phyloP scores from a whole-genome alignment of 1,284 basidiomycete species.

The Pseudomicrostroma phylloplanum region DNA sequence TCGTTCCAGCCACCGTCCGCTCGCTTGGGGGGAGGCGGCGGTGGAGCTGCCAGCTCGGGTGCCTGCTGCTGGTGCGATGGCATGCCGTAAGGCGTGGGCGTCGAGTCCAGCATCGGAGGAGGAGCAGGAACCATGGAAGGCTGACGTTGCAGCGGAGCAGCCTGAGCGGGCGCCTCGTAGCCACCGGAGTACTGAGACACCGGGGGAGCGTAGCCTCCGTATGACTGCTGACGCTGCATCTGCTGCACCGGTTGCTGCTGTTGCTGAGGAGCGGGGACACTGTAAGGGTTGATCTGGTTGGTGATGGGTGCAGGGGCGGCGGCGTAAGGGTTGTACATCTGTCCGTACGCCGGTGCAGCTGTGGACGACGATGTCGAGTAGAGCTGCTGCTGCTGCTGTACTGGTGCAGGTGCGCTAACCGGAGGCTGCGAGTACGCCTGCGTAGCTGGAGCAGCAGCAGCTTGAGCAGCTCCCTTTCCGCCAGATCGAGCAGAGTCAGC shows the following conservation, averaged over 20 bases:
- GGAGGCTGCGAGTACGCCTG: too few species aligned
- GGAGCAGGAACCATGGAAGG: conserved; percentile 48
- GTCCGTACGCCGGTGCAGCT: neutral
- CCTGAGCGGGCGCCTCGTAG: conserved; percentile 18
- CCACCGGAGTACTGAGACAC: too few species aligned
- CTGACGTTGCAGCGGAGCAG: conserved; percentile 32
- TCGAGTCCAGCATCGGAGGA: conserved; percentile 41
- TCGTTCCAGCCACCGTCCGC: conserved; percentile 87
- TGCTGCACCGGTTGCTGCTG: conserved; percentile 28
- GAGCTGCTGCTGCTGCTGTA: neutral
- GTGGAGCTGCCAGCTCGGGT: conserved; percentile 32
- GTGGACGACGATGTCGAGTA: neutral
- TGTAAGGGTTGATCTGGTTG: conserved; percentile 20
- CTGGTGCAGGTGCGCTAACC: conserved; percentile 18
- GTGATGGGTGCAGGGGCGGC: conserved; percentile 13
- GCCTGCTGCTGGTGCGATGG: conserved; percentile 20
- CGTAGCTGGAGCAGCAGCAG: neutral
- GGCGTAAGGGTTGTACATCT: conserved; percentile 7
- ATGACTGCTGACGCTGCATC: conserved; percentile 8
- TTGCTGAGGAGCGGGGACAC: conserved; percentile 22
- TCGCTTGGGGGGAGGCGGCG: conserved; percentile 57
- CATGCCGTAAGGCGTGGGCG: conserved; percentile 23
- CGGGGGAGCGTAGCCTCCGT: too few species aligned
- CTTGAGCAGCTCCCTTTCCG: conserved; percentile 18
- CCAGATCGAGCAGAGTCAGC: conserved; percentile 30